Evolutionary conservation across 352 stramenopile genomes (phyloP).

Genomic region (Phytophthora megakarya): DNA sequence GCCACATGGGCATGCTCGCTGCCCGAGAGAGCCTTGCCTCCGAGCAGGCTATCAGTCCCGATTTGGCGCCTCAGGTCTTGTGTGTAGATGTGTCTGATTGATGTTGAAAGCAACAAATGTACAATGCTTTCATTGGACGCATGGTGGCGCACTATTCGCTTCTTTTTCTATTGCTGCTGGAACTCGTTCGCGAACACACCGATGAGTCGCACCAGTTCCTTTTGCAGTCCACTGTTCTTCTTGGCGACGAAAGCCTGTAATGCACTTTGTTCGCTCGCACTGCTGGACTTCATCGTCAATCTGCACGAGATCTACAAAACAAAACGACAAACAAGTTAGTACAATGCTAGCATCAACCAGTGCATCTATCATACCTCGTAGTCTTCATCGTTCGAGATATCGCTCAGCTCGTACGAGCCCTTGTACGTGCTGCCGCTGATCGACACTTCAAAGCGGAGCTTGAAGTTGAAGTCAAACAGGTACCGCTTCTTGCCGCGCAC

Average conservation of each 20-base stretch:
- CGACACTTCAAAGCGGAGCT: slow-evolving; percentile 70
- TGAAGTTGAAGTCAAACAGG: slow-evolving; percentile 88
- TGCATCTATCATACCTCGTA: slow-evolving; percentile 62
- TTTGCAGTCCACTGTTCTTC: slow-evolving; percentile 57
- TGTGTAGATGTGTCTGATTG: not conserved
- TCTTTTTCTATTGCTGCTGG: slow-evolving; percentile 62
- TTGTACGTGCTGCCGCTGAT: slow-evolving; percentile 59
- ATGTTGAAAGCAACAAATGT: slow-evolving; percentile 6
- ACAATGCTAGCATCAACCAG: not conserved
- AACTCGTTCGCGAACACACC: slow-evolving; percentile 66
- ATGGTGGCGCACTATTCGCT: slow-evolving; percentile 16
- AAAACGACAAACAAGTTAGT: not conserved
- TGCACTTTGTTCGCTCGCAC: slow-evolving; percentile 43
- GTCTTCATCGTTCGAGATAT: slow-evolving; percentile 89
- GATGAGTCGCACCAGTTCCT: slow-evolving; percentile 69
- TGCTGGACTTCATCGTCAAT: slow-evolving; percentile 57
- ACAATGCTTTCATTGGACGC: slow-evolving; percentile 23
- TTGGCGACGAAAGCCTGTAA: slow-evolving; percentile 59
- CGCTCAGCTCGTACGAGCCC: slow-evolving; percentile 73
- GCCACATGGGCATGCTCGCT: slow-evolving; percentile 78
- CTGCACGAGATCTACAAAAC: slow-evolving; percentile 58
- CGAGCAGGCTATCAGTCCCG: slow-evolving; percentile 66
- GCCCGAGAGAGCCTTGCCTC: slow-evolving; percentile 70
- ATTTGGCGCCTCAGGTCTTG: slow-evolving; percentile 47
- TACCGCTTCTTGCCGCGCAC: slow-evolving; percentile 89